Evolutionary conservation across 2,329 filamentous ascomycete genomes (phyloP).

Genomic region (Pyrenochaeta sp.): DNA sequence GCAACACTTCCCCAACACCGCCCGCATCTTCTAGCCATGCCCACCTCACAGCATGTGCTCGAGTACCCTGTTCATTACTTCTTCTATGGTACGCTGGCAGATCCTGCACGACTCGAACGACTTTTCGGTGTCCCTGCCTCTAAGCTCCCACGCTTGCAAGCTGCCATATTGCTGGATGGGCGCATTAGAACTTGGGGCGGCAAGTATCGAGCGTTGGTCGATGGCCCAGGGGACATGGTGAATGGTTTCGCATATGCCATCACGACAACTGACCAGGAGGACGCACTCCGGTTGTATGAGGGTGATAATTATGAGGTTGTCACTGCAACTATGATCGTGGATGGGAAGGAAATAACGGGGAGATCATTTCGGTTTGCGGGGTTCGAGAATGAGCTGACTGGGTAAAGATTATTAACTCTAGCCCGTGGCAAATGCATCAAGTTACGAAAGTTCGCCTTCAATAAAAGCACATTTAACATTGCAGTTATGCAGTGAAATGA

Average conservation of each 20-base stretch:
- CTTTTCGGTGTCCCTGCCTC: not conserved
- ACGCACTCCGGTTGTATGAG: constrained; percentile 7
- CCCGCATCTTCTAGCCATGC: not conserved
- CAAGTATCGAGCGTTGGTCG: constrained; percentile 10
- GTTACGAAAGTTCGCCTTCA: no score
- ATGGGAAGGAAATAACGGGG: no score
- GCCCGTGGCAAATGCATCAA: no score
- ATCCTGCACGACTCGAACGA: not conserved
- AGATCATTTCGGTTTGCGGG: no score
- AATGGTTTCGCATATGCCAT: constrained; percentile 7
- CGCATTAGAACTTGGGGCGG: constrained; percentile 7
- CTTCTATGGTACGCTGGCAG: constrained; percentile 18
- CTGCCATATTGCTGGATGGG: not conserved
- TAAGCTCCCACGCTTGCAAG: not conserved
- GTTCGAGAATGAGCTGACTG: no score
- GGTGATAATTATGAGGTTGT: constrained; percentile 12
- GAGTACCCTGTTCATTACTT: constrained; percentile 14
- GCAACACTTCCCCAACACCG: constrained; percentile 17
- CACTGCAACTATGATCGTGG: constrained; percentile 2
- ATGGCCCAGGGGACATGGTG: not conserved
- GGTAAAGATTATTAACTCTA: no score
- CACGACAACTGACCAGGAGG: constrained; percentile 5
- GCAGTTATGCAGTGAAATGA: no score
- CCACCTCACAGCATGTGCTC: not conserved
- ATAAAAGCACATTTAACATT: no score